These are phyloP conservation scores for Ilyonectria destructans DNA, from an alignment of 2,329 filamentous ascomycete genomes.

Conservation along the genomic window DNA sequence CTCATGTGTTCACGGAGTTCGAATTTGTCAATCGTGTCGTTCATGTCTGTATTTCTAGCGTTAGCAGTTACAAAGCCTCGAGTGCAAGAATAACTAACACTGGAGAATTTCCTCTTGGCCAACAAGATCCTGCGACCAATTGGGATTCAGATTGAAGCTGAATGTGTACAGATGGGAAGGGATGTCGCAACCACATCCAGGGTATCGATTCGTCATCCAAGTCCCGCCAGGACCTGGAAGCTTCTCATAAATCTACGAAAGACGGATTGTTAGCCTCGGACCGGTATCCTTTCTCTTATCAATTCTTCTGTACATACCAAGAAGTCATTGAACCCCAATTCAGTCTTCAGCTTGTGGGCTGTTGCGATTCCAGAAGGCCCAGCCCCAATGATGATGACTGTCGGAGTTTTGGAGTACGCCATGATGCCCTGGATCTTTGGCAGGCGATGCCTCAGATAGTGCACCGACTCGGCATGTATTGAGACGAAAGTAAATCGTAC, in stretches of 20 bases:
- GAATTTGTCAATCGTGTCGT: constrained; percentile 30
- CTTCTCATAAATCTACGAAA: constrained; percentile 36
- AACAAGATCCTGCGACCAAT: constrained; percentile 56
- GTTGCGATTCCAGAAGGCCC: constrained; percentile 15
- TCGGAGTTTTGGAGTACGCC: not conserved
- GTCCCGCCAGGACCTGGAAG: constrained; percentile 38
- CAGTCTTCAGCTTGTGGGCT: constrained; percentile 10
- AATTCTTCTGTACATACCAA: not conserved
- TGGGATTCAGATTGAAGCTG: constrained; percentile 58
- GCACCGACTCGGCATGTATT: no score
- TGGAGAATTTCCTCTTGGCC: constrained; percentile 56
- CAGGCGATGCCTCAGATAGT: no score
- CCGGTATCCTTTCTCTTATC: no score
- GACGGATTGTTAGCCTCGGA: no score
- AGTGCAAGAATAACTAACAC: constrained; percentile 36
- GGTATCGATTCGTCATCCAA: constrained; percentile 40
- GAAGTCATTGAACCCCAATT: constrained; percentile 17
- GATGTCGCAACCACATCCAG: constrained; percentile 38
- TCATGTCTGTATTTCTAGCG: constrained; percentile 11
- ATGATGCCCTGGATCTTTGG: not conserved
- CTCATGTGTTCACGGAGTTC: constrained; percentile 24
- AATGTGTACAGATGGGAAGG: constrained; percentile 58
- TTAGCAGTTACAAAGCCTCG: not conserved
- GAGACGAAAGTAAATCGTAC: no score
- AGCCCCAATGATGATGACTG: constrained; percentile 9